phyloP scores from a whole-genome alignment of 768 basidiomycete species.

The Tulasnella sp. region DNA sequence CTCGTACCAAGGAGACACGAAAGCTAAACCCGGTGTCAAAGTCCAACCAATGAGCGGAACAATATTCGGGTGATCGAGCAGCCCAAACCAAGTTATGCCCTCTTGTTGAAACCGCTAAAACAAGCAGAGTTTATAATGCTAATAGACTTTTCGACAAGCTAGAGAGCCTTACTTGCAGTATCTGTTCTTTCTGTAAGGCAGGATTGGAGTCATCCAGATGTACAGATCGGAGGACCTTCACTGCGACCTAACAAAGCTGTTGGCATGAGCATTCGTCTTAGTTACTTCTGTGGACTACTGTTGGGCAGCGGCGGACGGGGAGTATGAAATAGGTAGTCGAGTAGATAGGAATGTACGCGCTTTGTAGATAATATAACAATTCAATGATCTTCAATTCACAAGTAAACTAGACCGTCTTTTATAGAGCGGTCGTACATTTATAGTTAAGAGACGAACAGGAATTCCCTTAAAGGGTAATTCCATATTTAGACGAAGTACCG shows the following conservation, averaged over 20 bases:
- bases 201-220: neutral
- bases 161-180: neutral
- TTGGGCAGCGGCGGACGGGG: too few relatives aligned
- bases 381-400: too few relatives aligned
- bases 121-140: neutral
- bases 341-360: too few relatives aligned
- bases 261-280: neutral
- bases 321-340: too few relatives aligned
- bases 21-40: neutral
- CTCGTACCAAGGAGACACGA: neutral
- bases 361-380: too few relatives aligned
- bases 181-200: neutral
- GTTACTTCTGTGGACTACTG: neutral
- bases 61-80: neutral
- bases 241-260: neutral
- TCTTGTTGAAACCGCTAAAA: neutral
- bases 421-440: too few relatives aligned
- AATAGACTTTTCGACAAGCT: neutral
- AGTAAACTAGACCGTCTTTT: too few relatives aligned
- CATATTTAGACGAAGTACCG: too few relatives aligned
- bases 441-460: too few relatives aligned
- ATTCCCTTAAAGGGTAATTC: too few relatives aligned
- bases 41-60: neutral
- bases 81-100: neutral
- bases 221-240: neutral